Percentiles rank a stretch among this genome's conserved stretches.
Evolutionary conservation across 257 asterid genomes (phyloP).

Genomic region (Craterostigma plantagineum): DNA sequence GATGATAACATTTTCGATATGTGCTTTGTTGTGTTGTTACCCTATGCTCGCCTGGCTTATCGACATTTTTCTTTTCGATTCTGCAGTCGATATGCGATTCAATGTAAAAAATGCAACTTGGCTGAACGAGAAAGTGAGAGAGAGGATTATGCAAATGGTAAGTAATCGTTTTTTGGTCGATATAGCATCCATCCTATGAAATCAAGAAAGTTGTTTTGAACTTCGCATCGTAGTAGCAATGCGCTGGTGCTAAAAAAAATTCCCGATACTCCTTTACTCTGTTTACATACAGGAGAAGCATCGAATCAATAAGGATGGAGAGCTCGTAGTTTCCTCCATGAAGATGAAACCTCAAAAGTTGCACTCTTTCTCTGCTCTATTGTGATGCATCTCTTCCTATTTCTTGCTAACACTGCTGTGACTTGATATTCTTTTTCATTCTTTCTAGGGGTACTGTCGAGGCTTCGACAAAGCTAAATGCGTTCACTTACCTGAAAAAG

Average conservation of each 20-base stretch:
- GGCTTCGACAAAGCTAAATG: constrained; percentile 74
- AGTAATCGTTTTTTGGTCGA: constrained; percentile 9
- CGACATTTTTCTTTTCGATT: neutral
- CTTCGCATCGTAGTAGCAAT: too few relatives aligned
- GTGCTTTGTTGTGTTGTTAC: too few relatives aligned
- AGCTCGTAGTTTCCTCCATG: neutral
- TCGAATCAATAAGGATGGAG: constrained; percentile 4
- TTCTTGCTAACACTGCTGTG: constrained; percentile 8
- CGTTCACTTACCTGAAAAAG: constrained; percentile 19
- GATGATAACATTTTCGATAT: constrained; percentile 6
- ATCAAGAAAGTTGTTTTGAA: too few relatives aligned
- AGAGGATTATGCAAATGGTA: constrained; percentile 80
- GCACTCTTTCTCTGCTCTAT: neutral
- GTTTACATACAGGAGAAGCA: constrained; percentile 2
- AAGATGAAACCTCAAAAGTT: constrained; percentile 2
- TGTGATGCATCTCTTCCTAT: constrained; percentile 3
- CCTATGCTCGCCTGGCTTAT: too few relatives aligned
- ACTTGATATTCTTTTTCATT: constrained; percentile 8
- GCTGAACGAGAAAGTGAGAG: constrained; percentile 68
- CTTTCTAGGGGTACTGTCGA: constrained; percentile 70
- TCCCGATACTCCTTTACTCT: neutral
- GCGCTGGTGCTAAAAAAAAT: too few relatives aligned
- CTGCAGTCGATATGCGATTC: constrained; percentile 82
- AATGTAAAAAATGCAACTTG: constrained; percentile 62
- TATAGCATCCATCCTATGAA: too few relatives aligned